phyloP scores from a whole-genome alignment of 108 stramenopile genomes.

The Cyclotella cryptica region DNA sequence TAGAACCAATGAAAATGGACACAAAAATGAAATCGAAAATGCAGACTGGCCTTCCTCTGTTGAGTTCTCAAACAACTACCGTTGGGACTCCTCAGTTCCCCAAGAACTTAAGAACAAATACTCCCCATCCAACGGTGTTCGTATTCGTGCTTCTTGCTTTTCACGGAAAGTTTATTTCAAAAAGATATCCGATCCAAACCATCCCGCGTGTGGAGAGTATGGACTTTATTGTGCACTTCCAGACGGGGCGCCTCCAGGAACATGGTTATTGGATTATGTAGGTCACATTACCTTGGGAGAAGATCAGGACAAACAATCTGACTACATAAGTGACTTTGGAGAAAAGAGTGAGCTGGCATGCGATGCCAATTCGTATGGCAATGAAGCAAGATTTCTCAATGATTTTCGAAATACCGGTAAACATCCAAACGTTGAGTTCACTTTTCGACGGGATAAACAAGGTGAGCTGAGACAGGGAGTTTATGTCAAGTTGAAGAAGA shows the following conservation, averaged over 20 bases:
- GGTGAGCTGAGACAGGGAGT: slow-evolving; percentile 52
- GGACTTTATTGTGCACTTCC: slow-evolving; percentile 45
- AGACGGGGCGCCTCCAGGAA: slow-evolving; percentile 26
- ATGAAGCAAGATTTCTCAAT: slow-evolving; percentile 53
- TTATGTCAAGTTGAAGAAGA: slow-evolving; percentile 37
- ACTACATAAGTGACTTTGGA: slow-evolving; percentile 48
- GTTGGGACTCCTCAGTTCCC: slow-evolving; percentile 31
- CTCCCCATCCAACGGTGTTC: neutral
- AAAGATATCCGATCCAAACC: slow-evolving; percentile 33
- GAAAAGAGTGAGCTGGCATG: slow-evolving; percentile 32
- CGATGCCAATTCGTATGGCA: slow-evolving; percentile 44
- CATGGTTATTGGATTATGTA: slow-evolving; percentile 52
- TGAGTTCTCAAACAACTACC: slow-evolving; percentile 46
- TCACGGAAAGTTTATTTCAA: slow-evolving; percentile 40
- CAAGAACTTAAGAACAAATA: slow-evolving; percentile 23
- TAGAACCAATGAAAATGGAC: neutral
- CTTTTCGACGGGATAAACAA: slow-evolving; percentile 27
- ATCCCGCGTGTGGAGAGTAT: slow-evolving; percentile 43
- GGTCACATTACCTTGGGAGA: slow-evolving; percentile 37
- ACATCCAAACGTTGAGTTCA: slow-evolving; percentile 42
- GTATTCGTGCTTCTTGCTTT: slow-evolving; percentile 1
- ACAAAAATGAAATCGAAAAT: neutral
- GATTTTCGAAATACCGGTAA: slow-evolving; percentile 46
- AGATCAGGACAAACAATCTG: slow-evolving; percentile 39
- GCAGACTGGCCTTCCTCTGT: slow-evolving; percentile 30